Conservation (phyloP, 345 rosid species). For the Arabis hirsuta region DNA sequence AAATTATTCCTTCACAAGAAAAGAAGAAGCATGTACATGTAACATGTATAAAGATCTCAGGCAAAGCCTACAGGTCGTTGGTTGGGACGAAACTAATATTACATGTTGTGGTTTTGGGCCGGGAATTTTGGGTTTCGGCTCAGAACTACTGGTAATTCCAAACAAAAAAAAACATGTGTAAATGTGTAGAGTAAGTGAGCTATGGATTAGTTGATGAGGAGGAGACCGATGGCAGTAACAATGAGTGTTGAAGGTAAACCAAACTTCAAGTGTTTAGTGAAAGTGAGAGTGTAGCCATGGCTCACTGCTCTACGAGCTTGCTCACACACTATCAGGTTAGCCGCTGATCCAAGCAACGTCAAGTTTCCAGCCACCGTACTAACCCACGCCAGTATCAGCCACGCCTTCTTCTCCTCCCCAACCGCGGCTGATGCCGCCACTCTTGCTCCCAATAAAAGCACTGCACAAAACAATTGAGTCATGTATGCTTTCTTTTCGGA, state of each 20-base stretch:
- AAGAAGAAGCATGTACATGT: neutral
- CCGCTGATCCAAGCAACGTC: conserved; percentile 83
- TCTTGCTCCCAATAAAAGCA: conserved; percentile 70
- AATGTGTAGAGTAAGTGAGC: conserved; percentile 10
- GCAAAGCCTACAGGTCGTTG: too few species aligned
- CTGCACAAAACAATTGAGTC: conserved; percentile 40
- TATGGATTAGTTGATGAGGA: conserved; percentile 47
- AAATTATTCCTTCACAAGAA: neutral
- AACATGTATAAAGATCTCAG: too few species aligned
- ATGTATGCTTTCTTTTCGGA: too few species aligned
- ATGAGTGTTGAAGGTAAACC: conserved; percentile 81
- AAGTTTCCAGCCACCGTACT: conserved; percentile 87
- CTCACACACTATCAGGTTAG: conserved; percentile 87
- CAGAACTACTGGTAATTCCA: too few species aligned
- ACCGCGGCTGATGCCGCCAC: conserved; percentile 78
- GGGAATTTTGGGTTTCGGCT: too few species aligned
- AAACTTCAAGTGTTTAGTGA: conserved; percentile 72
- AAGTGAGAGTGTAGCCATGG: conserved; percentile 62
- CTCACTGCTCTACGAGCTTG: conserved; percentile 67
- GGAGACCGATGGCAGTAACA: conserved; percentile 69
- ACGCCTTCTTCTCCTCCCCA: conserved; percentile 65
- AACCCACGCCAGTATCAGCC: conserved; percentile 88
- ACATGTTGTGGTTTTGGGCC: too few species aligned
- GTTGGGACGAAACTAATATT: too few species aligned
- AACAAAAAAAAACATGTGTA: neutral